Conservation (phyloP, 768 basidiomycete species). For the Arthromyces matolae region DNA sequence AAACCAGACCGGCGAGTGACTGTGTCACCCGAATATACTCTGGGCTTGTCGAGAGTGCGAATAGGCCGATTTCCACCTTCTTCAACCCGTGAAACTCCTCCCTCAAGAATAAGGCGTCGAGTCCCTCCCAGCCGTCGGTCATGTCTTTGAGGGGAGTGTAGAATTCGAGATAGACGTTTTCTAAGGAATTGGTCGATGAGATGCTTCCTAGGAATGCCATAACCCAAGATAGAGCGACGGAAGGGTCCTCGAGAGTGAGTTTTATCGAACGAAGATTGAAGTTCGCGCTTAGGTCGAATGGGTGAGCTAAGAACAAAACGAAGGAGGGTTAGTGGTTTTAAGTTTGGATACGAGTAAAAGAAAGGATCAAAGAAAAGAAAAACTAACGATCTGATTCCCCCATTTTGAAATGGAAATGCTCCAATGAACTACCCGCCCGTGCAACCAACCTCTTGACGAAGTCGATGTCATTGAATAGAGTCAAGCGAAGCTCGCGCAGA, state of each 20-base stretch:
- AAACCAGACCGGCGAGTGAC: slow-evolving; percentile 25
- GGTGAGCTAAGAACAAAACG: slow-evolving; percentile 25
- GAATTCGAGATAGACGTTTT: slow-evolving; percentile 37
- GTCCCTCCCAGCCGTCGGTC: slow-evolving; percentile 27
- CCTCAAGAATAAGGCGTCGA: slow-evolving; percentile 33
- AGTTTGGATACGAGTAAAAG: too few species aligned
- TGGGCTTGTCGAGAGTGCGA: slow-evolving; percentile 29
- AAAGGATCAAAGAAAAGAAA: neutral
- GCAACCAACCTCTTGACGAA: slow-evolving; percentile 34
- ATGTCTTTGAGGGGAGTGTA: slow-evolving; percentile 37
- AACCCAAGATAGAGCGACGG: slow-evolving; percentile 36
- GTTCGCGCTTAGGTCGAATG: slow-evolving; percentile 34
- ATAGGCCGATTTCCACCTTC: slow-evolving; percentile 40
- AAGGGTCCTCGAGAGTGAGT: slow-evolving; percentile 38
- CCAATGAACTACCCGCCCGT: slow-evolving; percentile 32
- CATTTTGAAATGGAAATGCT: slow-evolving; percentile 43
- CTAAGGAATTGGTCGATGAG: slow-evolving; percentile 20
- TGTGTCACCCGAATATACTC: slow-evolving; percentile 33
- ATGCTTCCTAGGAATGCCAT: slow-evolving; percentile 30
- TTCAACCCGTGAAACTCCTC: slow-evolving; percentile 26
- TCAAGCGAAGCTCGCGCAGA: slow-evolving; percentile 40
- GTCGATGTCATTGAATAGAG: slow-evolving; percentile 35
- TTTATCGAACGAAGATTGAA: slow-evolving; percentile 34
- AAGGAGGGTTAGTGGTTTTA: neutral
- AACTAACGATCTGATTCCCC: slow-evolving; percentile 37